phyloP scores from a whole-genome alignment of 345 rosid genomes.

The Salix suchowensis region DNA sequence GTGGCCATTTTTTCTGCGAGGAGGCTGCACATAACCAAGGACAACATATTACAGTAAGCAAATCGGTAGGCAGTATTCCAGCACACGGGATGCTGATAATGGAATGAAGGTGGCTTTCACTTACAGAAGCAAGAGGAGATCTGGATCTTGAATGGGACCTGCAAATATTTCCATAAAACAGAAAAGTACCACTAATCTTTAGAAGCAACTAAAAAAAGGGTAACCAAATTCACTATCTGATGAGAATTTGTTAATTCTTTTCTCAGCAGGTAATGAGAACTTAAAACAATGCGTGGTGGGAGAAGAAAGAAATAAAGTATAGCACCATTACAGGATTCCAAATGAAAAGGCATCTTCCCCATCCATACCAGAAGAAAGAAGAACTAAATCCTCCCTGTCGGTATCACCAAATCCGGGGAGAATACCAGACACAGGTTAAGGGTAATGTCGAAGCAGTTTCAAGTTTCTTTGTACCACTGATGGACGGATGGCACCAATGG shows the following conservation, averaged over 20 bases:
- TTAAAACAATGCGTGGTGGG: constrained; percentile 9
- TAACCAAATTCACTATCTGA: constrained; percentile 9
- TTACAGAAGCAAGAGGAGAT: constrained; percentile 62
- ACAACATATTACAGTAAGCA: background rate
- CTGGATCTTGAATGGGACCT: constrained; percentile 58
- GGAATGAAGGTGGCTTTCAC: constrained; percentile 16
- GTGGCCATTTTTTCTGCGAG: constrained; percentile 22
- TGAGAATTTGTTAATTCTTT: background rate
- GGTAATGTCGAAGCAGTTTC: background rate
- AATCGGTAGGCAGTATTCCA: background rate
- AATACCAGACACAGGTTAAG: background rate
- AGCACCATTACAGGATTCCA: background rate
- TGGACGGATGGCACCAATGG: constrained; percentile 21
- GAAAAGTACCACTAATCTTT: constrained; percentile 13
- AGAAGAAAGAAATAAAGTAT: constrained; percentile 12
- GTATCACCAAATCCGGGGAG: constrained; percentile 13
- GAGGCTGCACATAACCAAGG: constrained; percentile 11
- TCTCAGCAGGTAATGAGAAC: constrained; percentile 16
- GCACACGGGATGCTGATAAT: background rate
- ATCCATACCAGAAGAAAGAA: constrained; percentile 9
- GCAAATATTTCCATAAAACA: constrained; percentile 39
- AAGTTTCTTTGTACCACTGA: constrained; percentile 22
- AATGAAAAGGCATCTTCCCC: background rate
- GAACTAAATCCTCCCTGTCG: constrained; percentile 11
- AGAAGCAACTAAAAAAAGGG: constrained; percentile 16